Base-by-base conservation (phyloP, 176 grass and related monocot genomes). In the Juncus inflexus region DNA sequence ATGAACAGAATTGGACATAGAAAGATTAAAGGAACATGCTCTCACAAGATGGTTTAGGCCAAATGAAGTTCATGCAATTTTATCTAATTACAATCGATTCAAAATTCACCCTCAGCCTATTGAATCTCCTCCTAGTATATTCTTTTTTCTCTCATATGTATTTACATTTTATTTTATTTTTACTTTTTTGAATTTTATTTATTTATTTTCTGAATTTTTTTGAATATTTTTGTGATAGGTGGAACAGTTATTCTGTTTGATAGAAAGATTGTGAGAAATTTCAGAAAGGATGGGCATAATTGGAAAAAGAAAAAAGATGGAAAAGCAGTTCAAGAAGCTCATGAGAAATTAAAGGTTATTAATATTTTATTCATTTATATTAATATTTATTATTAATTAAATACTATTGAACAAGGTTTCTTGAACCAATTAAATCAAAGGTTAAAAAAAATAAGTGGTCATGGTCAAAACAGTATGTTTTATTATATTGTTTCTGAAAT, bases 221-320 rank as follows among this genome's bases (percentile, higher is more conserved):
- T 73, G 6, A 11, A 19, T 63, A 63, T 63, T 63, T 40, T 63
- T 63, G n/a, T 39, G 68, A 37, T 61, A 92, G 94, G 85, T 61
- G 94, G 94, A 52, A 82, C 80, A 36, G 63, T 99, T 53, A 60
- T 99, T 61, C 76, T 99, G 36, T 99, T 89, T 84, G 85, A 99
- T 74, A 82, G 89, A 60, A 99, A 86, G 70, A 83, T 99, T 67
- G 81, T 99, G 57, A 76, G 94, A 51, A 92, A 99, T 64, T 99
- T 99, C 57, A 86, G 94, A 63, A 99, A 99, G 78, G 94, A 99
- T 74, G 85, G 85, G 10, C 85, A 89, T 79, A 82, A 86, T 42
- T 99, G 94, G 94, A 99, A 86, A 78, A 99, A 99, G 81, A 99
- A 92, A 87, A 99, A 89, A 52, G 94, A 92, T 89, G 94, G 94